phyloP scores from a whole-genome alignment of 257 asterid species.

The Cynanchum wilfordii region DNA sequence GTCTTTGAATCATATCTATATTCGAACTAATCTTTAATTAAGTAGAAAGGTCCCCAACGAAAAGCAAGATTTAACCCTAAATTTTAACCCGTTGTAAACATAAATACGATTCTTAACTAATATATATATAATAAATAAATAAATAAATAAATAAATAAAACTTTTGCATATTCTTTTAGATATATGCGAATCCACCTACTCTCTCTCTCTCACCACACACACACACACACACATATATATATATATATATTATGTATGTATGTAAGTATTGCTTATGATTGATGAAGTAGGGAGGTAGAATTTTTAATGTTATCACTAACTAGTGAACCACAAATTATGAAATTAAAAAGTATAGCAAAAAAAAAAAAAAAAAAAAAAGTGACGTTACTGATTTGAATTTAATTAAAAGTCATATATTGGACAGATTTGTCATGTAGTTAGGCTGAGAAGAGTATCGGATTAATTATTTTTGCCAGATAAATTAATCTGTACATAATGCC shows the following conservation, averaged over 20 bases:
- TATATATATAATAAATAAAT: no score
- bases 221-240: no score
- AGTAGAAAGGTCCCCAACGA: no score
- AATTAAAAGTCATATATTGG: constrained; percentile 7
- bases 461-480: not conserved
- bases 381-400: not conserved
- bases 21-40: no score
- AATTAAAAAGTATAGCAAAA: not conserved
- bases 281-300: not conserved
- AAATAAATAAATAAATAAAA: no score
- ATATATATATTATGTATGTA: no score
- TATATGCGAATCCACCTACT: not conserved
- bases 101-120: no score
- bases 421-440: not conserved
- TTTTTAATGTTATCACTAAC: not conserved
- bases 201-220: no score
- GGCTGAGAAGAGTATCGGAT: not conserved
- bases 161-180: not conserved
- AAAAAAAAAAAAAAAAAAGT: not conserved
- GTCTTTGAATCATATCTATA: no score
- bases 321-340: not conserved
- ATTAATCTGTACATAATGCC: constrained; percentile 3
- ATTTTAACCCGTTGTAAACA: no score
- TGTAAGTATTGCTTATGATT: not conserved
- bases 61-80: no score